Base-by-base conservation (phyloP, 1,139 yeast genomes). In the Geotrichum restrictum region DNA sequence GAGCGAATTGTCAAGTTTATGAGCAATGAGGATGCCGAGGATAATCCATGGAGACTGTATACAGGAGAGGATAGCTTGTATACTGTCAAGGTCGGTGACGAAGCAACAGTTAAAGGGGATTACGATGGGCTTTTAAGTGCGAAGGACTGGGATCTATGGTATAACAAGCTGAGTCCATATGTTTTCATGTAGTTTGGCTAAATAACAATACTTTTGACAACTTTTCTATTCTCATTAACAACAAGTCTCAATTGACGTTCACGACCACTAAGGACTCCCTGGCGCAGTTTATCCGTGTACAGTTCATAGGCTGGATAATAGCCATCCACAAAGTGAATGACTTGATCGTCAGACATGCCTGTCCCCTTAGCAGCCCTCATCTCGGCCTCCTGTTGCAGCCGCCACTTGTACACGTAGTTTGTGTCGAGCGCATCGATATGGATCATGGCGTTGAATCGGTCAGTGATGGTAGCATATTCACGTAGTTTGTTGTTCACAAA, bases 261-360 rank as follows among this genome's bases (percentile, higher is more conserved):
- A 3, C 14, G n/a, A 8, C n/a, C 39, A 14, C 18, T 40, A 18
- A 32, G 33, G 21, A 43, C n/a, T 2, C 48, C 44, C 16, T 11
- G 19, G 1, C 67, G 53, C 49, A 85, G 69, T 1, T 71, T 67
- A 8, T 73, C 71, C 62, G 81, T 83, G 65, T 85, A 93, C 22
- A 91, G 63, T 57, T 80, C 78, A 63, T 93, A 93, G 31, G 85
- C 79, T 0, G 96, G 95, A 88, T 87, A 85, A 67, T 93, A 93
- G 56, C 96, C 77, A 57, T 85, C 81, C 7, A 93, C 82, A 71
- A 93, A 93, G 22, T 59, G 57, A 8, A 60, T 65, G 3, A 93
- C 95, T 61, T 85, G 77, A 0, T 66, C 75, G 60, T 87, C 94
- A 1, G 82, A 70, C 98, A 93, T 89, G 0, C 98, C 98, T 1